Evolutionary conservation across 78 protist species (phyloP).

Genomic region (Blattamonas nauphoetae): DNA sequence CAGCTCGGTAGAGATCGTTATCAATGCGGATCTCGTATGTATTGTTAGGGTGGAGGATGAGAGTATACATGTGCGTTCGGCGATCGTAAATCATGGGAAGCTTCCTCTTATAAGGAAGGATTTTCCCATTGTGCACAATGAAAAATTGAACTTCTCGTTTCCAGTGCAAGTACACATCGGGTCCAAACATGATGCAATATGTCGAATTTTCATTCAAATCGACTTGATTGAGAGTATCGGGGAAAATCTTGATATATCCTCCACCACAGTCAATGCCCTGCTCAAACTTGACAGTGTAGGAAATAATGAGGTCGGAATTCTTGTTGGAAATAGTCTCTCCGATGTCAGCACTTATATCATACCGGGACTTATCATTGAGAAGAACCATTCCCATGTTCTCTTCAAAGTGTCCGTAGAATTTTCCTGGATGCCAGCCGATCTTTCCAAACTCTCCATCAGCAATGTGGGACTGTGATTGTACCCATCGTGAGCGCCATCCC

Average conservation of each 20-base stretch:
- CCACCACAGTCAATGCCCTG: slow-evolving; percentile 74
- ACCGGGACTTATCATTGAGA: slow-evolving; percentile 4
- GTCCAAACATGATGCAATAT: slow-evolving; percentile 84
- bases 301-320: slow-evolving; percentile 32
- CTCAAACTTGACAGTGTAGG: slow-evolving; percentile 81
- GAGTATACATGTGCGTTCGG: slow-evolving; percentile 92
- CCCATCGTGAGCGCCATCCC: background rate
- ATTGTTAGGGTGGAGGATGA: slow-evolving; percentile 78
- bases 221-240: slow-evolving; percentile 45
- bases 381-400: background rate
- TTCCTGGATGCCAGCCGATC: background rate
- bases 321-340: slow-evolving; percentile 11
- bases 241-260: slow-evolving; percentile 83
- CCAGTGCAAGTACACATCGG: slow-evolving; percentile 78
- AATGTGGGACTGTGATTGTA: background rate
- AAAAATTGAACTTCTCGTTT: slow-evolving; percentile 70
- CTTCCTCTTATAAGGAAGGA: slow-evolving; percentile 60
- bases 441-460: background rate
- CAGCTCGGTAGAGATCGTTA: slow-evolving; percentile 59
- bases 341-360: slow-evolving; percentile 15
- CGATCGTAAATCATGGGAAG: slow-evolving; percentile 52
- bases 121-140: slow-evolving; percentile 73
- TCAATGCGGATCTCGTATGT: slow-evolving; percentile 80
- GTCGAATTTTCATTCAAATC: slow-evolving; percentile 65
- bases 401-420: background rate